Base-by-base conservation (phyloP, 352 stramenopile species). In the Globisporangium carolinianum region DNA sequence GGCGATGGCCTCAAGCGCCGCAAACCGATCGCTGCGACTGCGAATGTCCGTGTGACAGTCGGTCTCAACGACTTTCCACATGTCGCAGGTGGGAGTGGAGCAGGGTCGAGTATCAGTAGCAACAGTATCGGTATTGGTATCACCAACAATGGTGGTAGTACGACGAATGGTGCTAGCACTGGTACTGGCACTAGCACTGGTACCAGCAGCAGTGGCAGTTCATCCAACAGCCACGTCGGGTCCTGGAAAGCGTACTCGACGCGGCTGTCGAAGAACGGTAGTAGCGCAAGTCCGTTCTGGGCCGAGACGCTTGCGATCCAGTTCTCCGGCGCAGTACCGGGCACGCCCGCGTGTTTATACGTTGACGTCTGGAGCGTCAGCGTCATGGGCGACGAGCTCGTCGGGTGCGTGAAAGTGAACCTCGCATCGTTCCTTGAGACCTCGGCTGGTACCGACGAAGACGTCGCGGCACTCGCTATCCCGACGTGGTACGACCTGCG, bases 401-500 rank as follows among this genome's bases (percentile, higher is more conserved):
- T 92, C 14, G 82, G 82, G 2, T 89, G 76, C 54, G 67, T 73
- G 9, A 89, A 89, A 57, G 66, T 94, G n/a, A 91, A 94, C 51
- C 49, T 94, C 49, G 84, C 84, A 0, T 68, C 83, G 12, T 83
- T 87, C 46, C 72, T 93, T 35, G 76, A 72, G 9, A 71, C 78
- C 8, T 87, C 76, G 0, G 71, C 81, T 3, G 75, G 76, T 1
- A 78, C 79, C 0, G 68, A 92, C 10, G 77, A 90, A 65, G 66
- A 89, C 57, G 76, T 94, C 35, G 82, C 84, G 48, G 74, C 75
- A 50, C 69, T 75, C 5, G 76, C 79, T 46, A 71, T 94, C 14
- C 84, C 84, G 1, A 86, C 83, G 46, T 91, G 82, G 82, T 89
- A 89, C 52, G 76, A 92, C 9, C 65, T 94, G 17, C 75, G 77